Conservation (phyloP, 2,329 filamentous ascomycete genomes). For the Colletotrichum sp. region DNA sequence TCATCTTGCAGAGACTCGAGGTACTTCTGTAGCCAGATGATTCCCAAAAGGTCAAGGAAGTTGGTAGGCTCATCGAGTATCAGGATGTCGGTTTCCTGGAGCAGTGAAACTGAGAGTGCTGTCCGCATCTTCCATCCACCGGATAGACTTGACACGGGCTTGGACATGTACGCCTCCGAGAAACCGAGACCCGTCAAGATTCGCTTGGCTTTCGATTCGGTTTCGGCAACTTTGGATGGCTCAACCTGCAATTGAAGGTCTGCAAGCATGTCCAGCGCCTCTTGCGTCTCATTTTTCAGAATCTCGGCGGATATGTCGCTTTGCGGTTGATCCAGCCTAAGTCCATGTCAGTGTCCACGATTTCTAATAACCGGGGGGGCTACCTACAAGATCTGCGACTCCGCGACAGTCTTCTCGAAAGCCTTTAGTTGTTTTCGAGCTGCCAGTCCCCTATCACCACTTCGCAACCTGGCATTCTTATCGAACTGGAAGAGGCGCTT, state of each 20-base stretch:
- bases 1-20: slow-evolving; percentile 62
- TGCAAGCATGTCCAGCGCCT: slow-evolving; percentile 72
- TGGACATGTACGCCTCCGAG: slow-evolving; percentile 63
- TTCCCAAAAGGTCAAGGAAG: slow-evolving; percentile 81
- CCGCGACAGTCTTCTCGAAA: slow-evolving; percentile 70
- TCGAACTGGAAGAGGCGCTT: slow-evolving; percentile 71
- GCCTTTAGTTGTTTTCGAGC: slow-evolving; percentile 77
- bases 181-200: slow-evolving; percentile 77
- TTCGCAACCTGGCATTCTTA: slow-evolving; percentile 76
- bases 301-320: slow-evolving; percentile 60
- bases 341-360: background rate
- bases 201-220: slow-evolving; percentile 69
- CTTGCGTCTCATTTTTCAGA: slow-evolving; percentile 70
- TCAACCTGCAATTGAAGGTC: slow-evolving; percentile 74
- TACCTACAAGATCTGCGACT: slow-evolving; percentile 57
- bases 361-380: too few relatives aligned
- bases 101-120: slow-evolving; percentile 67
- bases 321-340: slow-evolving; percentile 54
- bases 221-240: slow-evolving; percentile 64
- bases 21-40: slow-evolving; percentile 83
- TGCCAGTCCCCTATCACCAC: slow-evolving; percentile 75
- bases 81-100: slow-evolving; percentile 77
- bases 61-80: slow-evolving; percentile 90
- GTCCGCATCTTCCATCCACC: slow-evolving; percentile 80
- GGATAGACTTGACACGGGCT: slow-evolving; percentile 69